Base-by-base conservation (phyloP, 108 stramenopile species). In the Nitzschia inconspicua region DNA sequence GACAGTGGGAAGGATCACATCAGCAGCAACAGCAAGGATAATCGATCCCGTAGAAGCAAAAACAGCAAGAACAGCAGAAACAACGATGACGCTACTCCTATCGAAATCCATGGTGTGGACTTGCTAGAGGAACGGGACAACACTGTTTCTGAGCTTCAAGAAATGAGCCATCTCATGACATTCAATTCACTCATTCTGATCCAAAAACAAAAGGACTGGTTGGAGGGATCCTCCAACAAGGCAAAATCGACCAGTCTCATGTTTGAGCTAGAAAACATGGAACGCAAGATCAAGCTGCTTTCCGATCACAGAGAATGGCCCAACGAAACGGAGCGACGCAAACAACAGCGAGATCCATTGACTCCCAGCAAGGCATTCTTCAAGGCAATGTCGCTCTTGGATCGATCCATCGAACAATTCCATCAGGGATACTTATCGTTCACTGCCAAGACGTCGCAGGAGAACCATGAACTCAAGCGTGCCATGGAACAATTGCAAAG, bases 201-300 rank as follows among this genome's bases (percentile, higher is more conserved):
- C 13, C 53, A 54, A 28, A 54, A 54, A 54, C 53, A 54, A 54
- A 54, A 37, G n/a, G 53, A 54, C 19, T 54, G 53, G 53, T 36
- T 54, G 23, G 53, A 35, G 32, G 53, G 53, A 54, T 54, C 53
- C 6, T 16, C 16, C 53, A 54, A 20, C 53, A 54, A 54, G 20
- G 53, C 35, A 10, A n/a, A 2, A 23, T 36, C 35, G 23, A 54
- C 24, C 23, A 9, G 34, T 32, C 34, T 54, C 16, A 36, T 23
- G 18, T 36, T 54, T 32, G 53, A 54, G 37, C 53, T 54, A 0
- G 32, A 29, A 36, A 54, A 54, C 20, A 32, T 54, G 4, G 53
- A 54, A 22, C 53, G 53, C 3, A 54, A 54, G 19, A 54, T 54
- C 34, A 54, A 54, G 37, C 37, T 54, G 20, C 24, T 54, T 9